Evolutionary conservation across 1,139 yeast genomes (phyloP), one percentile per base, ranked within the genome.

Genomic region (Pneumocystis wakefieldiae): DNA sequence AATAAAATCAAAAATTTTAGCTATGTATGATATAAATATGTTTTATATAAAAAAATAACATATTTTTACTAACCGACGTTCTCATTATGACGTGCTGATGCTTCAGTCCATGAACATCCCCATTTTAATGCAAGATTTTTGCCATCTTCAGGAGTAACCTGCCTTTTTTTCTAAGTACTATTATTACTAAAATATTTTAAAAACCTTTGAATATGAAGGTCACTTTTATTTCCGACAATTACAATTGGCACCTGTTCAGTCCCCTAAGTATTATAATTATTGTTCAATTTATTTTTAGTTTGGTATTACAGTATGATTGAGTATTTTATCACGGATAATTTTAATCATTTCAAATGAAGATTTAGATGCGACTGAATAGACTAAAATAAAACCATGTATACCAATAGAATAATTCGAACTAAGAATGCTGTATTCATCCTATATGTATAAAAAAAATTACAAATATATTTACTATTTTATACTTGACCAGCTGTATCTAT

Each of bases 401-500:
- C 95, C 95, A 63, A 87, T 86, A 64, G 88, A 76, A 67, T 88
- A 87, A 71, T 87, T 87, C 73, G 87, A 92, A 72, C 84, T 87
- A 77, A 90, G 83, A 70, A 88, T 84, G 66, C 89, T 83, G 72
- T 85, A 87, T 76, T 90, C 96, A 74, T 90, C 96, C 76, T 77
- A 77, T 36, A 36, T 14, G 24, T 17, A 24, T 41, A 38, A 61
- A 10, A 15, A 6, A 48, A 48, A 12, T 8, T 24, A 48, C 12
- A 24, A 12, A 12, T 24, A 14, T 24, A 12, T 8, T 12, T 15
- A 3, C 61, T 28, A 60, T 17, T 28, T 29, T 64, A 15, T 29
- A 64, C 68, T 64, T 85, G 92, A n/a, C 97, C 97, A 0, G 96
- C 96, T 0, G 97, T 90, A 72, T 90, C 97, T 68, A 90, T 78